Evolutionary conservation across 129 eudicot species (phyloP).

Genomic region (Flaveria robusta): DNA sequence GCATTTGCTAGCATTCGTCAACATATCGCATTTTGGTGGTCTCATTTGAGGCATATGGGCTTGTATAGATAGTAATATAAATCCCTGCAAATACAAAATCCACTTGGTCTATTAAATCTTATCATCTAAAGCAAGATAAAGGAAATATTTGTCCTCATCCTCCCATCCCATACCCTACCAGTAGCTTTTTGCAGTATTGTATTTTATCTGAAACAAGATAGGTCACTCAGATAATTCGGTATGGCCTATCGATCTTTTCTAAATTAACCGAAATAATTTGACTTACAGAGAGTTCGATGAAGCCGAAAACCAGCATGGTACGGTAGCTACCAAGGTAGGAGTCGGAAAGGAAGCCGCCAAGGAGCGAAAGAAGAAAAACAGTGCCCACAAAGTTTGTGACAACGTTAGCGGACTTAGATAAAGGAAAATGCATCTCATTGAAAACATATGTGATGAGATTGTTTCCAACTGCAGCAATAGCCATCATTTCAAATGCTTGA

Average conservation of each 20-base stretch:
- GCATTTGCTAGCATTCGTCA: conserved; percentile 33
- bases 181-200: no score
- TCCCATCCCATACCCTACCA: no score
- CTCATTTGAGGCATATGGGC: conserved; percentile 76
- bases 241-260: no score
- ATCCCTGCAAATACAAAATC: conserved; percentile 51
- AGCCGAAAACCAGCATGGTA: conserved; percentile 77
- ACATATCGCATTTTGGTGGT: conserved; percentile 77
- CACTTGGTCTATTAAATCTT: not conserved
- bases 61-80: conserved; percentile 80
- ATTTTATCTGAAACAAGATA: no score
- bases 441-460: conserved; percentile 81
- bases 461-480: conserved; percentile 82
- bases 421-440: conserved; percentile 80
- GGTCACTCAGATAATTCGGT: no score
- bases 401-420: conserved; percentile 69
- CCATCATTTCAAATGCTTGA: conserved; percentile 90
- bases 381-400: conserved; percentile 86
- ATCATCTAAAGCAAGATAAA: no score
- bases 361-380: conserved; percentile 72
- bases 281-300: conserved; percentile 69
- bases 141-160: no score
- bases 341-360: conserved; percentile 83
- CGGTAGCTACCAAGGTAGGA: conserved; percentile 79
- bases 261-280: not conserved